phyloP scores from a whole-genome alignment of 225 moss, liverwort and hornwort genomes.

The Anthoceros angustus region DNA sequence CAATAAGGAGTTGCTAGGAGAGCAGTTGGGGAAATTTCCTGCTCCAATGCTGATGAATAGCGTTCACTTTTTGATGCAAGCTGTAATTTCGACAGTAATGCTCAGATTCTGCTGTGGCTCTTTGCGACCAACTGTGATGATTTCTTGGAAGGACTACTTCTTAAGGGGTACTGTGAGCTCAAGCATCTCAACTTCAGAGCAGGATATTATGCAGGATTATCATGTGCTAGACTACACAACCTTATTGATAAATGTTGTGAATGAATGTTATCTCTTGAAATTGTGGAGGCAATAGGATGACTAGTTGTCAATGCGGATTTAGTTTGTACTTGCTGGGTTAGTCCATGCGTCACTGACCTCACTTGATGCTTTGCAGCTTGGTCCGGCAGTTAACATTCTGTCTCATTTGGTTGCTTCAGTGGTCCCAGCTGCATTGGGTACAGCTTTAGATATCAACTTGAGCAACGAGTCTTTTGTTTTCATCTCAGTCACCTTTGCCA shows the following conservation, averaged over 20 bases:
- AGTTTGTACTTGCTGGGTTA: too few relatives aligned
- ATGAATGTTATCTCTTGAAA: too few relatives aligned
- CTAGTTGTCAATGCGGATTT: too few relatives aligned
- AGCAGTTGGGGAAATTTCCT: constrained; percentile 51
- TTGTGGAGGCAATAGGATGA: too few relatives aligned
- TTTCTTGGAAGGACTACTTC: constrained; percentile 90
- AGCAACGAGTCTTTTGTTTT: constrained; percentile 79
- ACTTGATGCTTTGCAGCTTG: too few relatives aligned
- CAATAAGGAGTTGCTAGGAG: constrained; percentile 75
- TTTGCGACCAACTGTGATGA: constrained; percentile 25
- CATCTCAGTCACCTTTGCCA: constrained; percentile 78
- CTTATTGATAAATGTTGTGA: too few relatives aligned
- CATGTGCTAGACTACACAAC: too few relatives aligned
- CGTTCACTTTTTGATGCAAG: constrained; percentile 96
- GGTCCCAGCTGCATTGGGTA: constrained; percentile 79
- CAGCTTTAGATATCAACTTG: constrained; percentile 88
- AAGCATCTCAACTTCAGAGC: background rate
- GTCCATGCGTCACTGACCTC: too few relatives aligned
- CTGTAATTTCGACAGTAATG: constrained; percentile 56
- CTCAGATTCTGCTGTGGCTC: constrained; percentile 46
- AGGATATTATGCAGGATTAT: too few relatives aligned
- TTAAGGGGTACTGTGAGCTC: constrained; percentile 43
- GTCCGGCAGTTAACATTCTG: too few relatives aligned
- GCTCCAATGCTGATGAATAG: constrained; percentile 93
- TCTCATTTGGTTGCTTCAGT: constrained; percentile 24